Evolutionary conservation across 2,329 filamentous ascomycete species (phyloP).

Genomic region (Alternaria gaisen): DNA sequence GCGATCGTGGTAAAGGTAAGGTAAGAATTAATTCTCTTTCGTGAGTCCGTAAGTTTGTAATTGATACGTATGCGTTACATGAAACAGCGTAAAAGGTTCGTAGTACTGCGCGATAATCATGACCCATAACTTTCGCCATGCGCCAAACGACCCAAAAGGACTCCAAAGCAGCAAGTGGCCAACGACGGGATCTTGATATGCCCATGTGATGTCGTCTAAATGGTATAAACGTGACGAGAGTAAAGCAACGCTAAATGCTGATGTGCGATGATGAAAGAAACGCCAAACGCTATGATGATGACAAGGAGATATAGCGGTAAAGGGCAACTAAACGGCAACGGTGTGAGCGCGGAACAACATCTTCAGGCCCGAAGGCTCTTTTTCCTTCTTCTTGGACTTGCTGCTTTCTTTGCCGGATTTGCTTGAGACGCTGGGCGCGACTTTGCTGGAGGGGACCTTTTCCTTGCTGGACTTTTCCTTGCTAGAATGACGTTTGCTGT

Average conservation of each 20-base stretch:
- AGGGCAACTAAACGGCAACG: conserved; percentile 19
- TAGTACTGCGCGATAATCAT: conserved; percentile 4
- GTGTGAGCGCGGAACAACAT: conserved; percentile 54
- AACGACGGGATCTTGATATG: conserved; percentile 12
- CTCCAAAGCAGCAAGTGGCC: conserved; percentile 7
- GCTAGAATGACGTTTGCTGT: conserved; percentile 11
- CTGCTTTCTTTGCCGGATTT: conserved; percentile 35
- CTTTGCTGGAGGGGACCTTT: conserved; percentile 10
- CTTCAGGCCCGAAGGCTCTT: conserved; percentile 54
- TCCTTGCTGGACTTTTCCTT: conserved; percentile 9
- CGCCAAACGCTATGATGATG: conserved; percentile 26
- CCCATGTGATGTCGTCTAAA: conserved; percentile 15
- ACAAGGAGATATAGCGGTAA: conserved; percentile 1
- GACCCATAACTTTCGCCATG: conserved; percentile 5
- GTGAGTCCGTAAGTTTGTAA: conserved; percentile 6
- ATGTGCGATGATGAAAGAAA: conserved; percentile 10
- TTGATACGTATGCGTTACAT: conserved; percentile 11
- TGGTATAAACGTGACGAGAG: conserved; percentile 16
- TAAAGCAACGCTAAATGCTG: conserved; percentile 26
- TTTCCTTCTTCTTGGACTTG: conserved; percentile 48
- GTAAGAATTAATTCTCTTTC: neutral
- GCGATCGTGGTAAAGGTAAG: neutral
- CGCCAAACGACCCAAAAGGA: conserved; percentile 9
- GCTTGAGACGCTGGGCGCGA: conserved; percentile 16
- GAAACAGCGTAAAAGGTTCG: conserved; percentile 1